Evolutionary conservation across 139 green algal species (phyloP).

Genomic region (Haematococcus lacustris): DNA sequence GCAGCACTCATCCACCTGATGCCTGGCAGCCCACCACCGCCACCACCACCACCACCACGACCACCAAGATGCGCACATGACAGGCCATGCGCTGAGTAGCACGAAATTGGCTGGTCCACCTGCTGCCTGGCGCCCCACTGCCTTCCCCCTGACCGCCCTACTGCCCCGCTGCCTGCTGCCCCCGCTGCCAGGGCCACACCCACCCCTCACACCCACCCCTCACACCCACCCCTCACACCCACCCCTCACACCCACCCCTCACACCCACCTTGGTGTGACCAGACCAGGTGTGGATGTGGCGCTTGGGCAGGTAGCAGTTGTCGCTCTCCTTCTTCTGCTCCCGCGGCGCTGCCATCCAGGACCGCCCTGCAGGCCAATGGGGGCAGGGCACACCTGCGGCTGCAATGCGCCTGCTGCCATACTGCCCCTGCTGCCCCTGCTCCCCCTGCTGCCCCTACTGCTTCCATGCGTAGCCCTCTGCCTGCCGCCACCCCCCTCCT

Average conservation of each 20-base stretch:
- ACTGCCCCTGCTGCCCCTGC: too few species aligned
- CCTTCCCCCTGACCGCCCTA: neutral
- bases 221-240: neutral
- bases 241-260: neutral
- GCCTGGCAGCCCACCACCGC: too few species aligned
- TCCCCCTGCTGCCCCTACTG: too few species aligned
- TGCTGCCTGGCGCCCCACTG: neutral
- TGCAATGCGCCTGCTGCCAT: too few species aligned
- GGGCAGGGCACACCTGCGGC: neutral
- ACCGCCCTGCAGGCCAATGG: slow-evolving; percentile 13
- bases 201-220: too few species aligned
- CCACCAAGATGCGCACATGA: too few species aligned
- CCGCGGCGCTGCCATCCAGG: slow-evolving; percentile 31
- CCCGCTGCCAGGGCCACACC: neutral
- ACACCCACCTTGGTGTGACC: slow-evolving; percentile 80
- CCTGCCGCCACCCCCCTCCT: too few species aligned
- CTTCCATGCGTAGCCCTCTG: too few species aligned
- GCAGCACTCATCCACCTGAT: too few species aligned
- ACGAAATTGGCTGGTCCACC: neutral
- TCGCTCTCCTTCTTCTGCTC: slow-evolving; percentile 49
- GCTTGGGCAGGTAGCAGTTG: slow-evolving; percentile 87
- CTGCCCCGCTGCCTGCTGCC: neutral
- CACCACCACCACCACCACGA: too few species aligned
- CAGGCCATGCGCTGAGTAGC: neutral
- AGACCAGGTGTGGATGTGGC: slow-evolving; percentile 83